Evolutionary conservation across 2,329 filamentous ascomycete species (phyloP).

Genomic region (Talaromyces sp.): DNA sequence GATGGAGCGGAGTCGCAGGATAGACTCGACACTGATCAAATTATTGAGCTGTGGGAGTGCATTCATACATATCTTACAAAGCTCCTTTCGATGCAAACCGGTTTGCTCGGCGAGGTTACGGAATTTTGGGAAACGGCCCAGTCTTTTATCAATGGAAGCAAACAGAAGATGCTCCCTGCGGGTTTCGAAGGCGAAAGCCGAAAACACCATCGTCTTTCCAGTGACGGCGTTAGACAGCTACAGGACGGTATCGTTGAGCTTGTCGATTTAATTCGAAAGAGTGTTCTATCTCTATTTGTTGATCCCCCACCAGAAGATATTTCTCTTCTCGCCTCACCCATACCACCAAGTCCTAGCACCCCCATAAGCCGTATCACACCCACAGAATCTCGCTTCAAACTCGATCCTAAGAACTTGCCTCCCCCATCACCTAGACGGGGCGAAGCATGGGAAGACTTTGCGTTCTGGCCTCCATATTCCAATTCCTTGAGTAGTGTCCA

Average conservation of each 20-base stretch:
- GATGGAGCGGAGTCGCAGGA: conserved; percentile 61
- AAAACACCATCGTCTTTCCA: conserved; percentile 74
- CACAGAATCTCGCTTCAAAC: conserved; percentile 69
- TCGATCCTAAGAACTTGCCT: conserved; percentile 74
- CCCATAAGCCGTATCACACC: conserved; percentile 58
- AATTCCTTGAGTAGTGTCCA: conserved; percentile 91
- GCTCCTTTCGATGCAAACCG: conserved; percentile 69
- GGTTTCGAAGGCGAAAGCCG: conserved; percentile 79
- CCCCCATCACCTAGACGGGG: conserved; percentile 73
- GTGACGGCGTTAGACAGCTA: conserved; percentile 66
- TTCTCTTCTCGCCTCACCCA: conserved; percentile 77
- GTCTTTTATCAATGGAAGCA: conserved; percentile 81
- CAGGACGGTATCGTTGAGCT: conserved; percentile 76
- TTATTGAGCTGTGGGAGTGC: conserved; percentile 92
- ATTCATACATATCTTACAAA: conserved; percentile 69
- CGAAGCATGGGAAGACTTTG: conserved; percentile 87
- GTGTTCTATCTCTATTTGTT: conserved; percentile 75
- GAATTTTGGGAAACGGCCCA: conserved; percentile 93
- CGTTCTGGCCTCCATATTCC: conserved; percentile 92
- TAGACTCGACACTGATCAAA: conserved; percentile 71
- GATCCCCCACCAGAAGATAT: conserved; percentile 89
- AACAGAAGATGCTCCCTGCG: conserved; percentile 72
- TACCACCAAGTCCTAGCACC: conserved; percentile 64
- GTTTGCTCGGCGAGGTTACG: conserved; percentile 81
- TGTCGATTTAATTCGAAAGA: conserved; percentile 77